These are phyloP conservation scores for Fusarium nodosum DNA, from an alignment of 2,329 filamentous ascomycete species.

Conservation along the genomic window DNA sequence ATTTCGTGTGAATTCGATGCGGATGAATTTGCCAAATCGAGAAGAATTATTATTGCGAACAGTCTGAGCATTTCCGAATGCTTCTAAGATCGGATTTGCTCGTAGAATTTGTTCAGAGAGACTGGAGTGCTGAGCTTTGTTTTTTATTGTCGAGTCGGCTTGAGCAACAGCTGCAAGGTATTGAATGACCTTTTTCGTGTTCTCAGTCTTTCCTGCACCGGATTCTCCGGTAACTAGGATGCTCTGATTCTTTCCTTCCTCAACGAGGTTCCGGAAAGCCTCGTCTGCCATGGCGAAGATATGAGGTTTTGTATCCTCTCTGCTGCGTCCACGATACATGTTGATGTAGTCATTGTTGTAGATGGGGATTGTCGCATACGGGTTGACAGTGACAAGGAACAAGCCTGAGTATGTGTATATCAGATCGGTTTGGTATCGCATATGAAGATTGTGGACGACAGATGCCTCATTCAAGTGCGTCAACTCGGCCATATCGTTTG, in stretches of 20 bases:
- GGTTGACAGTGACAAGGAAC: conserved; percentile 97
- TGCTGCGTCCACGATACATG: conserved; percentile 92
- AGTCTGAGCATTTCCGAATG: conserved; percentile 98
- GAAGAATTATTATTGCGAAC: conserved; percentile 99
- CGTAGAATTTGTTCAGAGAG: conserved; percentile 96
- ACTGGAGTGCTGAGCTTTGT: conserved; percentile 77
- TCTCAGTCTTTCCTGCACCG: conserved; percentile 97
- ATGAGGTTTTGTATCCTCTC: conserved; percentile 96
- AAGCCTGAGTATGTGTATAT: conserved; percentile 99
- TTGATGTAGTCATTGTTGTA: conserved; percentile 98
- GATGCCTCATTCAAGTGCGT: conserved; percentile 98
- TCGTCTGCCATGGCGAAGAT: conserved; percentile 98
- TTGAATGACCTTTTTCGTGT: conserved; percentile 99
- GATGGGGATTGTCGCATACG: conserved; percentile 93
- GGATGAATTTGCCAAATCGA: conserved; percentile 97
- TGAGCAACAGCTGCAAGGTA: conserved; percentile 96
- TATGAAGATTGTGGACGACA: conserved; percentile 96
- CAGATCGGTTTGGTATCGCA: conserved; percentile 93
- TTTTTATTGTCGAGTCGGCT: conserved; percentile 77
- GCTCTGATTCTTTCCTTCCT: conserved; percentile 95
- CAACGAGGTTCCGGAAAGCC: conserved; percentile 94
- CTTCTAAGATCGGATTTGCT: conserved; percentile 96
- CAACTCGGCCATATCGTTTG: conserved; percentile 98
- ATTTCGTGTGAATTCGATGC: conserved; percentile 90
- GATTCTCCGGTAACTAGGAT: conserved; percentile 98